Evolutionary conservation across 108 stramenopile species (phyloP), one percentile per base, ranked within the genome.

Genomic region (Nannochloropsis salina): DNA sequence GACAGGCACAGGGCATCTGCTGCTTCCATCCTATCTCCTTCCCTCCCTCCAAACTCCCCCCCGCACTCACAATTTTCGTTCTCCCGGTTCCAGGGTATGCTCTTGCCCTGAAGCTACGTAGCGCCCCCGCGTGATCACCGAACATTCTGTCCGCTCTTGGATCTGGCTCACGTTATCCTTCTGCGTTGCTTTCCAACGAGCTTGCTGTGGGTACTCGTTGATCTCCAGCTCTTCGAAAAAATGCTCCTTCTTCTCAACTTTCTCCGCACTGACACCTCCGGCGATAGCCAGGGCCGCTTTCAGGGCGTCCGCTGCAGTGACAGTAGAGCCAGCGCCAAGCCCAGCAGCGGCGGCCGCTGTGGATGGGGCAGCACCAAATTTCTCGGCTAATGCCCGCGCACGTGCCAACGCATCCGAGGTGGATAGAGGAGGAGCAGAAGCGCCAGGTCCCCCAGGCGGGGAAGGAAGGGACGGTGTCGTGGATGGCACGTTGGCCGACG

Each of bases 171-270:
- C 84, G 2, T 80, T 85, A 18, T 85, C 80, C 84, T 84, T 88
- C 42, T 88, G 88, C 61, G 88, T 88, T 10, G 85, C 84, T 85
- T 88, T 88, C 88, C 88, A 88, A 41, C 88, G 84, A 5, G 88
- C 88, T 74, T 87, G 86, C 44, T 88, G 88, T 10, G 88, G 88
- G 88, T 83, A 91, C 86, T 91, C 91, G 84, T 91, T 91, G 82
- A 91, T 91, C 47, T 89, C 91, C 45, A 91, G 42, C 80, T 90
- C 89, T 44, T 91, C 90, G 21, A 44, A 43, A 84, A 90, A 91
- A 89, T 91, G 90, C 86, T 84, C 84, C 31, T 31, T 31, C 11
- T 21, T 45, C 41, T 81, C 87, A 12, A 22, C 42, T 15, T 87
- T 83, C 44, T 45, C 18, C n/a, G 61, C 83, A 42, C 42, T 9